Base-by-base conservation (phyloP, 306 rosid species). In the Inga leiocalycina region DNA sequence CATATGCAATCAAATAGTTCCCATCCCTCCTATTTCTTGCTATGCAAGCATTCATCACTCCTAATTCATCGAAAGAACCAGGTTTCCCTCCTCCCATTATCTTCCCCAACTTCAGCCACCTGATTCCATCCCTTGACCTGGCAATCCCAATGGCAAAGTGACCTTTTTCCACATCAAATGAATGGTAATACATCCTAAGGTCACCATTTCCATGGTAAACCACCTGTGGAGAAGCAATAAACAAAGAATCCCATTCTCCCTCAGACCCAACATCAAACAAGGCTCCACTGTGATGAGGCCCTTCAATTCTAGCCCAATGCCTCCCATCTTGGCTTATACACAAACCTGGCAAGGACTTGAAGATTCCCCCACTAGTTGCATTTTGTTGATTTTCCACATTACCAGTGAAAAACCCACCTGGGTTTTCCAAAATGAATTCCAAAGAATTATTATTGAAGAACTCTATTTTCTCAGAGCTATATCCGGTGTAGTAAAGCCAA, bases 271-370 rank as follows among this genome's bases (percentile, higher is more conserved):
- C 94, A 85, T 90, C 95, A 80, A 94, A 77, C 54, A 94, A 76
- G 72, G 97, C 95, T 44, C 97, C 98, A 84, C 92, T 92, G 37
- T 91, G 95, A 85, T 94, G 97, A 75, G 91, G 94, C 15, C 95
- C 95, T 86, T 92, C 98, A 84, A 94, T 89, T 86, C 97, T 92
- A 80, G 97, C 97, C 98, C 95, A 94, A 71, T 94, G 87, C 84
- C 94, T 88, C 76, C 98, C 95, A 81, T 92, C 98, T 85, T 91
- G 95, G 82, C 98, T 94, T 10, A 91, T 88, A 68, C 97, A 95
- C 83, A 94, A 89, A 65, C 97, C 97, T 24, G 94, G 95, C 79
- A 94, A 70, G 16, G 92, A 92, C 89, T 88, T 92, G 44, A 80
- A 85, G 75, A 87, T 79, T 69, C 81, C 82, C 75, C 82, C 75